Evolutionary conservation across 495 filamentous ascomycete species (phyloP).

Genomic region (Penicillium subrubescens): DNA sequence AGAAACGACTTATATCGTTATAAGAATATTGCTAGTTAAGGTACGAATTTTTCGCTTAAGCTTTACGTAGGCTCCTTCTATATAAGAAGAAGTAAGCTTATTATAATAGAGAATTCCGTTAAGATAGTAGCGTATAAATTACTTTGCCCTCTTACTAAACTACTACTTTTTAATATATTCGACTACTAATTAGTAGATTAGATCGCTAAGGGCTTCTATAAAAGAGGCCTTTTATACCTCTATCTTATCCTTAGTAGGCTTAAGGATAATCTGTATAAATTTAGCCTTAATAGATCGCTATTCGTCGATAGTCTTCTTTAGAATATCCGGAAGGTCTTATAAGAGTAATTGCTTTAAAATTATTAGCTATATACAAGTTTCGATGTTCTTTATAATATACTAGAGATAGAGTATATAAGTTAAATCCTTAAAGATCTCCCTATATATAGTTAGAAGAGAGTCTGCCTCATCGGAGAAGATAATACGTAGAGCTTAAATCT

Average conservation of each 20-base stretch:
- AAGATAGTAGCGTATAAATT: background rate
- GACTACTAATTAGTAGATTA: background rate
- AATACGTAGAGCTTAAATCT: background rate
- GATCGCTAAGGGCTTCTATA: background rate
- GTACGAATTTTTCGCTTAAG: background rate
- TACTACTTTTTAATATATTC: background rate
- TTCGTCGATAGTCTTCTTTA: background rate
- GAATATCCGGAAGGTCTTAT: background rate
- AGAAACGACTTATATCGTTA: background rate
- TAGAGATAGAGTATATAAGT: background rate
- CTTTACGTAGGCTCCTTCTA: background rate
- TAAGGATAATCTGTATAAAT: no score
- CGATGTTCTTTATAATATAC: background rate
- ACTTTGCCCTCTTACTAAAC: background rate
- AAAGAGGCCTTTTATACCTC: no score
- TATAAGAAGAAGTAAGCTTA: background rate
- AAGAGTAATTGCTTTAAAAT: background rate
- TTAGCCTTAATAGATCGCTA: background rate
- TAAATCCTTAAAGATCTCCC: background rate
- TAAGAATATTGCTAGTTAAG: background rate
- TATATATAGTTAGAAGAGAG: background rate
- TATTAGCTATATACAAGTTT: background rate
- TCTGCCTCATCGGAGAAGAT: background rate
- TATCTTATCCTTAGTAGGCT: no score
- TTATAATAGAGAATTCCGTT: no score